phyloP scores from a whole-genome alignment of 371 early-diverging fungal species.

The Actinomucor elegans region DNA sequence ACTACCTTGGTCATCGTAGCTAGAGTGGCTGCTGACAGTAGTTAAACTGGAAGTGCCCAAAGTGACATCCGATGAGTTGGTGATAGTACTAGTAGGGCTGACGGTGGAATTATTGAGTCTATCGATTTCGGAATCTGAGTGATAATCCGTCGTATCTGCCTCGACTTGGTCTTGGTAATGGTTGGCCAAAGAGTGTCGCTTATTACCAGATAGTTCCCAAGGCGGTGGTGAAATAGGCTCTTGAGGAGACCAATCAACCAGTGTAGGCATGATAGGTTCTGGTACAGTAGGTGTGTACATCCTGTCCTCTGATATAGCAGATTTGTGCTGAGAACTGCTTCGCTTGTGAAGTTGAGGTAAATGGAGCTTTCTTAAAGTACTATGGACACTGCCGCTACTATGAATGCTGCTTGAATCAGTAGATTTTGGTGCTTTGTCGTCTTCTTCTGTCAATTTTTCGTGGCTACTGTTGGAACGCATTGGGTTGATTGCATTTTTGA shows the following conservation, averaged over 20 bases:
- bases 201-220: constrained; percentile 10
- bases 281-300: constrained; percentile 7
- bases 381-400: neutral
- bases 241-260: constrained; percentile 17
- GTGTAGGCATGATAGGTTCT: constrained; percentile 13
- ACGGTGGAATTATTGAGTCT: neutral
- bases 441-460: neutral
- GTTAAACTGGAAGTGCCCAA: constrained; percentile 1
- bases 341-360: constrained; percentile 4
- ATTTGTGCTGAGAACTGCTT: neutral
- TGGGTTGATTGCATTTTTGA: neutral
- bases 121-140: constrained; percentile 13
- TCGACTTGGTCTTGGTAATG: neutral
- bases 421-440: too few relatives aligned
- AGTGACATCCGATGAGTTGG: constrained; percentile 13
- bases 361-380: constrained; percentile 6
- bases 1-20: neutral
- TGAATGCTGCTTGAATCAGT: neutral
- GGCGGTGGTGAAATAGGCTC: constrained; percentile 15
- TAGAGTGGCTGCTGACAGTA: neutral
- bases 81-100: neutral
- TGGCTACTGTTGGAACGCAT: neutral
- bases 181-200: neutral
- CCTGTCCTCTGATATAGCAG: neutral
- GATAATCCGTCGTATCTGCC: constrained; percentile 2